phyloP scores from a whole-genome alignment of 257 asterid species.

The Penstemon davidsonii region DNA sequence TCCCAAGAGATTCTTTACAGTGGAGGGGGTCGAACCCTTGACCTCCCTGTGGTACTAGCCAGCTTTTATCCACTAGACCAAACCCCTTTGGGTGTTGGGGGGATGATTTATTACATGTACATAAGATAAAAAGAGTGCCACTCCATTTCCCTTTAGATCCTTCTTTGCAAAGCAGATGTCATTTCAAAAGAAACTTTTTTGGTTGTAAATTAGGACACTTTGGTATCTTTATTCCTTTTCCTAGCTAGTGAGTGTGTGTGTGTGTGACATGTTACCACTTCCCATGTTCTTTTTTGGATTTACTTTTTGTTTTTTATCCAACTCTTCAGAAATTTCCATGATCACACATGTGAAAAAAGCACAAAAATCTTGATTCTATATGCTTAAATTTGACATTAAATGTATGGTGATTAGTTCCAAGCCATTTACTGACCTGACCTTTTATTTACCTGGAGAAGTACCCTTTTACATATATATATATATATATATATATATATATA shows the following conservation, averaged over 20 bases:
- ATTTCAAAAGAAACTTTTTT: conserved; percentile 45
- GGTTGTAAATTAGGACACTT: conserved; percentile 44
- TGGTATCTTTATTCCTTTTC: conserved; percentile 53
- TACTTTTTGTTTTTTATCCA: conserved; percentile 69
- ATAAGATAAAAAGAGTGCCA: conserved; percentile 28
- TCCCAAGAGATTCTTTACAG: no score
- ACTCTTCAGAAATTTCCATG: conserved; percentile 31
- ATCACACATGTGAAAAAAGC: background rate
- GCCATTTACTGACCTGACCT: no score
- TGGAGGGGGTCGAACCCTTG: no score
- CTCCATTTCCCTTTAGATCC: conserved; percentile 48
- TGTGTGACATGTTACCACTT: conserved; percentile 62
- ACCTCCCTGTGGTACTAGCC: no score
- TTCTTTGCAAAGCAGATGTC: conserved; percentile 59
- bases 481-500: no score
- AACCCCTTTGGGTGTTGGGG: conserved; percentile 45
- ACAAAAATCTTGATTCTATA: conserved; percentile 5
- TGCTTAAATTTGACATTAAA: no score
- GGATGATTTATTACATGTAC: conserved; percentile 28
- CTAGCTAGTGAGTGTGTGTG: conserved; percentile 21
- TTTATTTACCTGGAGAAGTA: no score
- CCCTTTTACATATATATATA: no score
- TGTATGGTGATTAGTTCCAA: no score
- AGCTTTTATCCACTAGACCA: no score
- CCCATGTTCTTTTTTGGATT: conserved; percentile 31